These are phyloP conservation scores for Scytalidium sp. DNA, from an alignment of 2,329 filamentous ascomycete species.

Conservation along the genomic window DNA sequence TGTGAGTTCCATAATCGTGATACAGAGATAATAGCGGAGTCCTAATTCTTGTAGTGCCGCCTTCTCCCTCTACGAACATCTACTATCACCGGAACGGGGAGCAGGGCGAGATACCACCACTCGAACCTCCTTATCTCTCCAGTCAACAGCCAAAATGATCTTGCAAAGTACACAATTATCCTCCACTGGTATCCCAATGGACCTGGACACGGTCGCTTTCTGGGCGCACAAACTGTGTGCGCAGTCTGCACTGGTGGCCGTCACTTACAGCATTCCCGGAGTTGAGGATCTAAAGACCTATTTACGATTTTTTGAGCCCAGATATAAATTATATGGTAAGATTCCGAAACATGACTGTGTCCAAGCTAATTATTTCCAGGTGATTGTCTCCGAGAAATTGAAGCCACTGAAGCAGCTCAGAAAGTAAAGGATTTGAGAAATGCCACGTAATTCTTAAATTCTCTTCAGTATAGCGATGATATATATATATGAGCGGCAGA, in stretches of 20 bases:
- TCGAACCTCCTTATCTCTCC: slow-evolving; percentile 4
- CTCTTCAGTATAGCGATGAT: no score
- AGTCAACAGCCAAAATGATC: slow-evolving; percentile 7
- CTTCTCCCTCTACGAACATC: slow-evolving; percentile 9
- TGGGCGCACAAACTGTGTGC: slow-evolving; percentile 10
- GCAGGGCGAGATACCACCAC: not conserved
- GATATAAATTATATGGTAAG: slow-evolving; percentile 6
- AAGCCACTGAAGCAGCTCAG: no score
- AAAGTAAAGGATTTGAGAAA: no score
- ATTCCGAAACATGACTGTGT: no score
- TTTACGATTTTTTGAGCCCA: slow-evolving; percentile 9
- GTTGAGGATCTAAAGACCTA: slow-evolving; percentile 11
- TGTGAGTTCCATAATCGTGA: slow-evolving; percentile 5
- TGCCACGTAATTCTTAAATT: no score
- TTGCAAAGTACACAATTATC: slow-evolving; percentile 3
- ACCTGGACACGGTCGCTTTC: slow-evolving; percentile 9
- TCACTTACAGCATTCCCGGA: no score
- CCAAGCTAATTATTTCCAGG: no score
- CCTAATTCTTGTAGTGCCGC: slow-evolving; percentile 1
- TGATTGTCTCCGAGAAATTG: no score
- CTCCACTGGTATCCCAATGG: slow-evolving; percentile 6
- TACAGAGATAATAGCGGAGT: no score
- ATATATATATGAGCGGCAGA: no score
- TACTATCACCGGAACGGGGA: slow-evolving; percentile 2
- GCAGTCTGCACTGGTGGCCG: slow-evolving; percentile 7